Evolutionary conservation across 345 rosid genomes (phyloP).

Genomic region (Melaleuca quinquenervia): DNA sequence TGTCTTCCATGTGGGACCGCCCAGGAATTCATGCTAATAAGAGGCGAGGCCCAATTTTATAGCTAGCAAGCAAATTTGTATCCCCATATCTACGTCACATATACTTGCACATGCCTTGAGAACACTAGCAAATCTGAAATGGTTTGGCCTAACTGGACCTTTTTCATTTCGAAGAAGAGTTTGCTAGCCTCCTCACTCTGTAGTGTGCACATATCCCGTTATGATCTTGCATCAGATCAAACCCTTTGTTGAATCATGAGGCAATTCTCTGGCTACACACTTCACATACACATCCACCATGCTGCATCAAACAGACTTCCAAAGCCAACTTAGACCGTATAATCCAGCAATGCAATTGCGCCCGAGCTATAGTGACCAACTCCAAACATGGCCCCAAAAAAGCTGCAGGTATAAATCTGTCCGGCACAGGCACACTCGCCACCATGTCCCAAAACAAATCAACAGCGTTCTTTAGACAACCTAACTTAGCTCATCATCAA

Average conservation of each 20-base stretch:
- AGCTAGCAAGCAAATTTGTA: background rate
- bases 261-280: too few relatives aligned
- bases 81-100: background rate
- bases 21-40: background rate
- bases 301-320: too few relatives aligned
- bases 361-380: background rate
- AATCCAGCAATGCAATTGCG: background rate
- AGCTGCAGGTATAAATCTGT: accelerated
- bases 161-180: too few relatives aligned
- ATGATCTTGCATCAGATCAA: too few relatives aligned
- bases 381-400: background rate
- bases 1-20: background rate
- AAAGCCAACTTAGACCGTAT: too few relatives aligned
- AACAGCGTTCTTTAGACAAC: background rate
- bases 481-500: background rate
- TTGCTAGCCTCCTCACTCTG: too few relatives aligned
- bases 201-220: too few relatives aligned
- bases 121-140: background rate
- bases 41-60: background rate
- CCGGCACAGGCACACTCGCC: background rate
- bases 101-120: background rate
- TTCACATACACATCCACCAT: too few relatives aligned
- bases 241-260: too few relatives aligned
- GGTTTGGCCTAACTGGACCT: too few relatives aligned
- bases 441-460: background rate